Evolutionary conservation across 1,284 basidiomycete species (phyloP).

Genomic region (Porogramme epimiltina): DNA sequence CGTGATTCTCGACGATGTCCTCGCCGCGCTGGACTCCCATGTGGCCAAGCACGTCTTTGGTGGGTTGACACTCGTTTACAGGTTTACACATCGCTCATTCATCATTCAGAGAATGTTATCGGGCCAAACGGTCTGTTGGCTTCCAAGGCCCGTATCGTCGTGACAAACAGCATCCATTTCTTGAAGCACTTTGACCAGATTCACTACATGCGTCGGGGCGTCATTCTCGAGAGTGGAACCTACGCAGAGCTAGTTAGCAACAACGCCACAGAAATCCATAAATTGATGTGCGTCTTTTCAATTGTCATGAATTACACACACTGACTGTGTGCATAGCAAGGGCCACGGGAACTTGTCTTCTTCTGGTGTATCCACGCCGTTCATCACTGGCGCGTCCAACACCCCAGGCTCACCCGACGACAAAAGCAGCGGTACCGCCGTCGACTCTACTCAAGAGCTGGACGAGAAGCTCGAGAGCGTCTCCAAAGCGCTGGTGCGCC

Average conservation of each 20-base stretch:
- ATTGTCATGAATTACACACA: neutral
- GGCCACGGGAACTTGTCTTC: slow-evolving; percentile 46
- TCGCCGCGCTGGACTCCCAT: slow-evolving; percentile 57
- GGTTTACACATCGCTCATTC: neutral
- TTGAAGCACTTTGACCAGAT: slow-evolving; percentile 82
- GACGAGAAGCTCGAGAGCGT: slow-evolving; percentile 31
- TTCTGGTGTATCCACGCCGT: slow-evolving; percentile 56
- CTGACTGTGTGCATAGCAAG: slow-evolving; percentile 21
- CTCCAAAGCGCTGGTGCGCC: slow-evolving; percentile 50
- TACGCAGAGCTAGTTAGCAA: slow-evolving; percentile 69
- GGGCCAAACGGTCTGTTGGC: slow-evolving; percentile 87
- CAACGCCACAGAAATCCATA: slow-evolving; percentile 71
- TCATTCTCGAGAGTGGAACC: slow-evolving; percentile 80
- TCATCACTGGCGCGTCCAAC: slow-evolving; percentile 35
- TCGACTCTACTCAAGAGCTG: slow-evolving; percentile 23
- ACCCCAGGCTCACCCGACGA: slow-evolving; percentile 40
- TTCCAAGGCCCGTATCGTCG: slow-evolving; percentile 84
- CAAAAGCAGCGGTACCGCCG: slow-evolving; percentile 26
- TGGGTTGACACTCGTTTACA: slow-evolving; percentile 25
- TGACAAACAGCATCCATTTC: slow-evolving; percentile 90
- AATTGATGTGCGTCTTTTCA: slow-evolving; percentile 69
- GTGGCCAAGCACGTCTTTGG: slow-evolving; percentile 51
- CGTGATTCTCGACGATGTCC: slow-evolving; percentile 51
- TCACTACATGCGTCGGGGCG: slow-evolving; percentile 80
- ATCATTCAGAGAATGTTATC: slow-evolving; percentile 77